Conservation (phyloP, 2,329 filamentous ascomycete genomes). For the Rhinocladiella similis region DNA sequence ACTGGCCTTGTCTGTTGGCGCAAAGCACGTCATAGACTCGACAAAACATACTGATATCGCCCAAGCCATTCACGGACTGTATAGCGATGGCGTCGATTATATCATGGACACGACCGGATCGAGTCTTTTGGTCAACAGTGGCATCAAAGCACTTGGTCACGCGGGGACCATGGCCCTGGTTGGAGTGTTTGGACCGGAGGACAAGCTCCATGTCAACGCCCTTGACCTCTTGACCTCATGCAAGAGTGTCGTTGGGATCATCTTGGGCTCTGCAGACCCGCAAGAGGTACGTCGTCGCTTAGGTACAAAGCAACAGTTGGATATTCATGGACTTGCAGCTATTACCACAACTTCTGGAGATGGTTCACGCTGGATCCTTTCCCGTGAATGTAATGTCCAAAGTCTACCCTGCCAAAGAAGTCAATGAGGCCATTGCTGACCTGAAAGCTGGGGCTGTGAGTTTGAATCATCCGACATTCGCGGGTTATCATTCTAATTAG, state of each 20-base stretch:
- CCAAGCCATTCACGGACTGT: not conserved
- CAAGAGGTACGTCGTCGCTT: slow-evolving; percentile 5
- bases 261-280: not conserved
- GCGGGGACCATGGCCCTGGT: slow-evolving; percentile 6
- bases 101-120: slow-evolving; percentile 19
- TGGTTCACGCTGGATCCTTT: not conserved
- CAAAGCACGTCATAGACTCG: slow-evolving; percentile 12
- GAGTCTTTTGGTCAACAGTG: not conserved
- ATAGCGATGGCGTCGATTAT: slow-evolving; percentile 14
- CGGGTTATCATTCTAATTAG: no score
- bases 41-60: slow-evolving; percentile 28
- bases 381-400: not conserved
- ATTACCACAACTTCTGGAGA: slow-evolving; percentile 1
- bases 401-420: slow-evolving; percentile 3
- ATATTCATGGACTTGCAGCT: not conserved
- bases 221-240: slow-evolving; percentile 2
- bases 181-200: not conserved
- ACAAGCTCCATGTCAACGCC: not conserved
- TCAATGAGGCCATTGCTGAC: slow-evolving; percentile 1
- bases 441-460: slow-evolving; percentile 7
- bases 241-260: slow-evolving; percentile 4
- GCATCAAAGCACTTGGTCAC: slow-evolving; percentile 8
- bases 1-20: slow-evolving; percentile 35
- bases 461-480: no score
- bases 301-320: not conserved